Conservation (phyloP, 2,329 filamentous ascomycete species). For the Cytospora paraplurivora region DNA sequence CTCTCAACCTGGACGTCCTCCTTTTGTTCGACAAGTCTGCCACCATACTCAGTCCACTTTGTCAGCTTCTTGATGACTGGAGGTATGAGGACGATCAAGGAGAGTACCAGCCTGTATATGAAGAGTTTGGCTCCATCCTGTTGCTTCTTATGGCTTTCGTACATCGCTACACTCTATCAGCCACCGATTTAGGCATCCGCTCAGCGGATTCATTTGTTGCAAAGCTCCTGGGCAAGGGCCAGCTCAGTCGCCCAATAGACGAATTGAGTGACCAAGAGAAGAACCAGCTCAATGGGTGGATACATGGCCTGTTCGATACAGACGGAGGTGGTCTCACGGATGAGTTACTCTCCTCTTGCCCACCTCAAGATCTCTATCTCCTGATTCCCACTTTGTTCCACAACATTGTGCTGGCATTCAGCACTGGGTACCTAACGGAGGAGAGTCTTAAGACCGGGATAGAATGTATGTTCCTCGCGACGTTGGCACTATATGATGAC, state of each 20-base stretch:
- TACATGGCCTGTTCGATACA: conserved; percentile 74
- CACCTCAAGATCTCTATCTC: conserved; percentile 80
- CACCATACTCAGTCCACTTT: conserved; percentile 72
- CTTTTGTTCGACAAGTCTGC: conserved; percentile 73
- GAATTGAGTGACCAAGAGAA: conserved; percentile 67
- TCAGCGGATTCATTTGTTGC: conserved; percentile 67
- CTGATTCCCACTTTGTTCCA: conserved; percentile 76
- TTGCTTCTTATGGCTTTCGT: conserved; percentile 73
- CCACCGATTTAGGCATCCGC: conserved; percentile 64
- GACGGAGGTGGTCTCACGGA: conserved; percentile 75
- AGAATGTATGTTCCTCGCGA: conserved; percentile 61
- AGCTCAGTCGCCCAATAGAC: conserved; percentile 57
- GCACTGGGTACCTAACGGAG: conserved; percentile 65
- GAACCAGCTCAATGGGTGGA: conserved; percentile 71
- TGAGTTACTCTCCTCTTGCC: conserved; percentile 79
- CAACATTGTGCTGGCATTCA: conserved; percentile 71
- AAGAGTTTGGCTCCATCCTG: conserved; percentile 79
- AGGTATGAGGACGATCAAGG: conserved; percentile 80
- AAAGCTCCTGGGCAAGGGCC: conserved; percentile 63
- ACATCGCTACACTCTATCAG: conserved; percentile 71
- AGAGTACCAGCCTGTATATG: conserved; percentile 83
- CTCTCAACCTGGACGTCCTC: conserved; percentile 72
- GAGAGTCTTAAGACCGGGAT: conserved; percentile 74
- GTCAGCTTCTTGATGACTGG: conserved; percentile 77
- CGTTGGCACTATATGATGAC: conserved; percentile 13